These are phyloP conservation scores for Basipetospora chlamydospora DNA, from an alignment of 2,329 filamentous ascomycete species.

Conservation along the genomic window DNA sequence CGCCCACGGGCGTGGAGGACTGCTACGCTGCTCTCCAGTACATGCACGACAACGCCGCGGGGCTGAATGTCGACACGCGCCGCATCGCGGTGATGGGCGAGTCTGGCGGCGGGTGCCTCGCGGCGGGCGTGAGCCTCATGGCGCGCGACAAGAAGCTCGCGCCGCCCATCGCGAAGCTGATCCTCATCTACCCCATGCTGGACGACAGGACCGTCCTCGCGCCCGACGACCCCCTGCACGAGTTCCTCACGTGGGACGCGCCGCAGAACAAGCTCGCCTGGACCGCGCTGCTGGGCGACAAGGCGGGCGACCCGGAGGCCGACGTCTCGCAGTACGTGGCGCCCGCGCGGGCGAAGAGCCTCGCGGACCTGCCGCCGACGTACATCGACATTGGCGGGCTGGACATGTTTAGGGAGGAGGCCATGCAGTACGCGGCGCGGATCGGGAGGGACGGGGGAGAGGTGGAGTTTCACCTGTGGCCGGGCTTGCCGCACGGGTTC, in stretches of 20 bases:
- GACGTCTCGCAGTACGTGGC: constrained; percentile 10
- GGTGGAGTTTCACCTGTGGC: constrained; percentile 25
- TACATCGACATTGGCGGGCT: constrained; percentile 24
- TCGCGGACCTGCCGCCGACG: constrained; percentile 18
- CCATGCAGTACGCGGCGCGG: constrained; percentile 15
- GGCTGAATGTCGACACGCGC: constrained; percentile 10
- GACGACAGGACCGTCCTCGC: constrained; percentile 15
- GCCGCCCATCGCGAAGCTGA: constrained; percentile 15
- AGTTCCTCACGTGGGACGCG: constrained; percentile 9
- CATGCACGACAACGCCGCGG: constrained; percentile 11
- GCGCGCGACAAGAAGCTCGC: constrained; percentile 13
- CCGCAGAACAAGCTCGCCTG: constrained; percentile 12
- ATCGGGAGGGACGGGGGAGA: constrained; percentile 18
- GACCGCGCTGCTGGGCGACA: constrained; percentile 10
- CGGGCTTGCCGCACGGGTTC: constrained; percentile 24
- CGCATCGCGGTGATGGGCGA: constrained; percentile 12
- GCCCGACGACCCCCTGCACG: neutral
- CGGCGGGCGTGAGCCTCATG: constrained; percentile 22
- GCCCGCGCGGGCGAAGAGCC: constrained; percentile 12
- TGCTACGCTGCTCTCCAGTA: constrained; percentile 16
- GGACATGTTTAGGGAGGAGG: constrained; percentile 23
- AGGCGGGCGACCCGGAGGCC: constrained; percentile 8
- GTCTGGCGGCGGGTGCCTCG: constrained; percentile 11
- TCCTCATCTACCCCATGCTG: constrained; percentile 20
- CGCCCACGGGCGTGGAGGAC: constrained; percentile 21